phyloP scores from a whole-genome alignment of 106 monocot genomes.

The Phalaenopsis equestris region DNA sequence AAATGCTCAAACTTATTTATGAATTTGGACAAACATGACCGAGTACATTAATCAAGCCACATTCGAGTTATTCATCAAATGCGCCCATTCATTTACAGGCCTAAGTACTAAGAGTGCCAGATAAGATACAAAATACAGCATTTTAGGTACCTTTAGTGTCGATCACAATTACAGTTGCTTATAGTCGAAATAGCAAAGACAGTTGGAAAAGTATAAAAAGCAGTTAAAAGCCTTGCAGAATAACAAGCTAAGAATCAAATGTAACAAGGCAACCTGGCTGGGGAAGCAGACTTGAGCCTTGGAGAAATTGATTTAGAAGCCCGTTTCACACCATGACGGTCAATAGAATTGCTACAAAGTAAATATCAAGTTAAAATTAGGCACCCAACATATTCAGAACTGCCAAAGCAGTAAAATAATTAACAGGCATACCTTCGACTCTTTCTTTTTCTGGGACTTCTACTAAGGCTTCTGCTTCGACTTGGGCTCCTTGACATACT shows the following conservation, averaged over 20 bases:
- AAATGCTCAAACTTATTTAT: too few relatives aligned
- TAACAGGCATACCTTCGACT: slow-evolving; percentile 17
- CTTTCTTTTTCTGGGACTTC: slow-evolving; percentile 21
- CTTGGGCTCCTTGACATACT: slow-evolving; percentile 33
- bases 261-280: slow-evolving; percentile 18
- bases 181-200: background rate
- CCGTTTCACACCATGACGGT: slow-evolving; percentile 1
- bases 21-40: too few relatives aligned
- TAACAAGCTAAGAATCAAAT: background rate
- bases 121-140: background rate
- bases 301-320: slow-evolving; percentile 20
- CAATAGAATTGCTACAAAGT: background rate
- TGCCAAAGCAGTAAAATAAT: background rate
- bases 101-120: background rate
- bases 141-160: background rate
- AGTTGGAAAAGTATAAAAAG: background rate
- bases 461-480: slow-evolving; percentile 23
- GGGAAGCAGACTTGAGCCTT: slow-evolving; percentile 24
- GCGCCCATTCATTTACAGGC: too few relatives aligned
- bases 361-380: background rate
- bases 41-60: too few relatives aligned
- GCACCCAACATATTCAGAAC: background rate
- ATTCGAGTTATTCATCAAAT: too few relatives aligned
- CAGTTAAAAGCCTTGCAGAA: background rate
- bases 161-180: background rate